Evolutionary conservation across 148 eudicot species (phyloP), one percentile per base, ranked within the genome.

Genomic region (Bassia scoparia): DNA sequence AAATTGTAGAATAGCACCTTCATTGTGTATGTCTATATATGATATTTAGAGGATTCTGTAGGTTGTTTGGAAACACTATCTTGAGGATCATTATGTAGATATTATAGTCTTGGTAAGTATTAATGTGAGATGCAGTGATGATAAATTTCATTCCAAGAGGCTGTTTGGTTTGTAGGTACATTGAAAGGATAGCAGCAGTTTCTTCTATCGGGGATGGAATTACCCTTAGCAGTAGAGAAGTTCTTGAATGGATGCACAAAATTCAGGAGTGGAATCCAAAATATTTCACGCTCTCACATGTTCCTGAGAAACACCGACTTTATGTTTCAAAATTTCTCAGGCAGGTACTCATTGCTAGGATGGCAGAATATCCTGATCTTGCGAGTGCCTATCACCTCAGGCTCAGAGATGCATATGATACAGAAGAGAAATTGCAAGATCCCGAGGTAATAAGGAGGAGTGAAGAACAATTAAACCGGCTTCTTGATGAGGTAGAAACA

Each of bases 221-320:
- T 53, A 72, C 74, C 7, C 86, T 83, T 26, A 86, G 93, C 81
- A 71, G 80, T 74, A 73, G 72, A 67, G 86, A 89, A 80, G 89
- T 83, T 9, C 54, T 83, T 26, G 85, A 84, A 71, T 95, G 98
- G 98, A 91, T 95, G 84, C 77, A 86, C 38, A 95, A 86, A 74
- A 86, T 95, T 41, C 96, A 91, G 62, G 83, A 85, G 18, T 95
- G 97, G 98, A 87, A 89, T 73, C 89, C 98, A 21, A 91, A 91
- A 77, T 89, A 78, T 66, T 95, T 91, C 79, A 95, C 97, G 2
- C 96, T 95, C 50, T 82, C 89, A 63, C 97, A 87, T 58, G 71
- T 89, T 65, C 97, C 96, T 0, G 85, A 80, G 26, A 84, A 95
- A 66, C 80, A 95, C 56, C 81, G 90, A 1, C 72, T 77, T 21